Evolutionary conservation across 2,329 filamentous ascomycete genomes (phyloP), one percentile per base, ranked within the genome.

Genomic region (Dactylellina leptospora): DNA sequence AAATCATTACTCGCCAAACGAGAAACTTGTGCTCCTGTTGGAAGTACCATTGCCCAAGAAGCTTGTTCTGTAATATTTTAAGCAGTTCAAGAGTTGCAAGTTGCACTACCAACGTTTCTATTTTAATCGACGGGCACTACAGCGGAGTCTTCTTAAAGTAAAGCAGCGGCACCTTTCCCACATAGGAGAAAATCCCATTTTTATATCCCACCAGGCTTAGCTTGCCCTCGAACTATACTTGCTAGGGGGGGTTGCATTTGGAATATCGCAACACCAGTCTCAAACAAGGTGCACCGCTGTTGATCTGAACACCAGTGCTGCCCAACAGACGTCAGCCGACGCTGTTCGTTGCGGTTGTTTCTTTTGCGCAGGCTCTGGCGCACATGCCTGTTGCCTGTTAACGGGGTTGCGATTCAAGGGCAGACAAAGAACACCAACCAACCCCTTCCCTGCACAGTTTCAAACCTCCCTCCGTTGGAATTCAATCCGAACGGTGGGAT

Each of bases 171-270:
- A n/a, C n/a, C n/a, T n/a, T n/a, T n/a, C n/a, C n/a, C n/a, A n/a
- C n/a, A n/a, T n/a, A n/a, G n/a, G n/a, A n/a, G n/a, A n/a, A n/a
- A n/a, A n/a, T n/a, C n/a, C n/a, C n/a, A n/a, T n/a, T n/a, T n/a
- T n/a, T n/a, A n/a, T n/a, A n/a, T n/a, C n/a, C n/a, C n/a, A n/a
- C n/a, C n/a, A n/a, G n/a, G n/a, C n/a, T n/a, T n/a, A n/a, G n/a
- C n/a, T n/a, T n/a, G n/a, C n/a, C n/a, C n/a, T n/a, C n/a, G n/a
- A n/a, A n/a, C n/a, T n/a, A n/a, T n/a, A n/a, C n/a, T n/a, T n/a
- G n/a, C n/a, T n/a, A n/a, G n/a, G 40, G n/a, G 10, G 55, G 48
- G 48, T 62, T 62, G 50, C 64, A 70, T 70, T 62, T 62, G 64
- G 44, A 70, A 70, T 61, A 55, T 38, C 55, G 42, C 38, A 61